Base-by-base conservation (phyloP, 805 yeast species). In the Kodamaea restingae region DNA sequence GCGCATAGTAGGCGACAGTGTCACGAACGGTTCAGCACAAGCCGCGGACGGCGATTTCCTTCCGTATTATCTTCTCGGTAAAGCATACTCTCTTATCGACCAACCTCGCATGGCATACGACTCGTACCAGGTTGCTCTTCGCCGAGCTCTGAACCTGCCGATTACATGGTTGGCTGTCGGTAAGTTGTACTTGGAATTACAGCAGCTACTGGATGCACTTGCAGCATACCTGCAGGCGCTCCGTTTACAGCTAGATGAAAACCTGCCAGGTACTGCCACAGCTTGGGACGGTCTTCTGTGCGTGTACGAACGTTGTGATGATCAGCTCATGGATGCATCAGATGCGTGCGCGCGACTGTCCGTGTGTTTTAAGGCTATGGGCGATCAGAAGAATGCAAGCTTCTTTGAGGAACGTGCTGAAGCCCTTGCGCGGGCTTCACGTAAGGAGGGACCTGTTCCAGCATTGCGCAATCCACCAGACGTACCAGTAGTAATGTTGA, bases 111-210 rank as follows among this genome's bases (percentile, higher is more conserved):
- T 66, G 26, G 78, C 83, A 2, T 78, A 78, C 52, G 78, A 75
- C 42, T 66, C 75, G 10, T 69, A 73, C 41, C 82, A 79, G 49
- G 60, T 71, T 33, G 77, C 83, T 1, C 58, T 78, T 39, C 62
- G 74, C 45, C 68, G 75, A 32, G 77, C 79, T 0, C 71, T 78
- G 14, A 57, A 61, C 11, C 69, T 72, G 10, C 78, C 84, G n/a
- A 61, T 78, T 36, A 74, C 82, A 2, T 81, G 87, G 88, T 58
- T 81, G 24, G 78, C 81, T 0, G 78, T 80, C 20, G 88, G 85
- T 3, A 69, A 76, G 9, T 61, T 81, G 35, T 80, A 80, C 49
- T 56, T 81, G 40, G 71, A 71, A 44, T 60, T 79, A 46, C 75
- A 75, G 33, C 87, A 81, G 55, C 54, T 81, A 17, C 74, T 79